Evolutionary conservation across 805 yeast species (phyloP), one percentile per base, ranked within the genome.

Genomic region (Pichia eremophila): DNA sequence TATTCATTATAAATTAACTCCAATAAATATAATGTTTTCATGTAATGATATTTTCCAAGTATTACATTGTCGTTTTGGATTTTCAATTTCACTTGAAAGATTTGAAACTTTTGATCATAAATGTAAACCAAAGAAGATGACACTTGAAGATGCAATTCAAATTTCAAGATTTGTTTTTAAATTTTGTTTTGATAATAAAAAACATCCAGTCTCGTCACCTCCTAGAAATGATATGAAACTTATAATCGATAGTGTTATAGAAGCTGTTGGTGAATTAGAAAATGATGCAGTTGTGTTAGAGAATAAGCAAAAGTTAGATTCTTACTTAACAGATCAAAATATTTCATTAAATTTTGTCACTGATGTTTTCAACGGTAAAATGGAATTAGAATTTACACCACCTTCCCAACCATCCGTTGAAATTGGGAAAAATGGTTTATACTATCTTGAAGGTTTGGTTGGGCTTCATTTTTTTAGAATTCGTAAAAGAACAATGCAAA

Each of bases 41-140:
- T 90, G 84, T 41, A 70, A 71, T 9, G 93, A 88, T 41, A 61
- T 91, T 42, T 73, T 87, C 9, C 98, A 91, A 57, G 72, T 87
- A 34, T 64, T 93, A 22, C 72, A 79, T 52, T 93, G 99, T 60
- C 73, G 85, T 10, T 88, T 83, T 56, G 95, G 88, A 41, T 72
- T 86, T 44, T 65, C 69, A 2, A 67, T 89, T 4, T 68, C 81
- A 1, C 69, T 78, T 11, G 87, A 82, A 14, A 70, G 71, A 17
- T 79, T 78, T 51, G 70, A 70, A 2, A 87, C 93, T 0, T 74
- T 70, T 39, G 84, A 87, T 51, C 98, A 91, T 57, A 71, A 67
- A 4, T 70, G 83, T 0, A 61, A 61, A 6, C 65, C 74, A 0
- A 55, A 53, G 1, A 60, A 61, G 8, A 66, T 83, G 58, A 65